Base-by-base conservation (phyloP, 441 rosid genomes). In the Corymbia citriodora region DNA sequence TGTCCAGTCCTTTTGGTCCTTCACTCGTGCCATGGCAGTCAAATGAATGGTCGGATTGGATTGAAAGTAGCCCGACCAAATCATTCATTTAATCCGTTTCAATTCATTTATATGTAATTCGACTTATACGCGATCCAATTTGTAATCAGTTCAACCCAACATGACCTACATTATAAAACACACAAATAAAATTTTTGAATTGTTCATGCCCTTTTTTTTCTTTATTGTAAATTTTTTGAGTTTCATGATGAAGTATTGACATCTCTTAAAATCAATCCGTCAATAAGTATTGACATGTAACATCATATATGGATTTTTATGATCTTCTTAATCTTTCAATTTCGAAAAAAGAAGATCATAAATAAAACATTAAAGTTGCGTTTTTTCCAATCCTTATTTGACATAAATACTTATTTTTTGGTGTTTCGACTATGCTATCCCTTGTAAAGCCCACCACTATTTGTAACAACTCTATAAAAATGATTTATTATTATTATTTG, bases 1-100 rank as follows among this genome's bases (percentile, higher is more conserved):
- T 59, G 29, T 59, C 29, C 29, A 4, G 23, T 59, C 25, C 63
- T 23, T 59, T 59, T 59, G 63, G 7, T 59, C n/a, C 7, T 59
- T 59, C 23, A 23, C 29, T 23, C 14, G 5, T 59, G 23, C 63
- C 0, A 23, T 3, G n/a, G 1, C 14, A 6, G 1, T 59, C n/a
- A 25, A 57, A 27, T 23, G 10, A 10, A 25, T 59, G 63, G 25
- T 59, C 5, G n/a, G 7, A 13, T 59, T 0, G 7, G 27, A 25
- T 10, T 23, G 14, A 2, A 23, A 57, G 10, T 25, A 1, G 8
- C 25, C 16, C 10, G 63, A 10, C 4, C 7, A 59, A 59, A 59
- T 25, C 63, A 59, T 25, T 9, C 14, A 59, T 59, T 59, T 25
- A 59, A 59, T 0, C 0, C 2, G 7, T 59, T 57, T 57, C 25